phyloP scores from a whole-genome alignment of 2,329 filamentous ascomycete genomes.

The Geosmithia morbida region DNA sequence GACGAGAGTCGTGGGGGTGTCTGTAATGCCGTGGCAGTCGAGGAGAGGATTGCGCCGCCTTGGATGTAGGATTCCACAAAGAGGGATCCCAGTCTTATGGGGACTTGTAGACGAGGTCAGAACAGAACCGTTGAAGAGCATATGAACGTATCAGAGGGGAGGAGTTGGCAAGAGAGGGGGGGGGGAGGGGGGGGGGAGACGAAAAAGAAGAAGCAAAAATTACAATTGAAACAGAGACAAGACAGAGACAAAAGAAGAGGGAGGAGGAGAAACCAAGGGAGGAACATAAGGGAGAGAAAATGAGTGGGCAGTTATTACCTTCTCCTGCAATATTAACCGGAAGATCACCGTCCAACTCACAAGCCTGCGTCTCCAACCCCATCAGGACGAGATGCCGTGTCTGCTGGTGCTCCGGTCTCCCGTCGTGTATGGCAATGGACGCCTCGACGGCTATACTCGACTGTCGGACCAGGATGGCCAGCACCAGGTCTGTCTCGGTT shows the following conservation, averaged over 20 bases:
- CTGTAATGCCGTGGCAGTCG: constrained; percentile 4
- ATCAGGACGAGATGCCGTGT: constrained; percentile 22
- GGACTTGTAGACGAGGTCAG: constrained; percentile 5
- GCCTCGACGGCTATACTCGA: constrained; percentile 24
- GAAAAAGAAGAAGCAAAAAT: too few relatives aligned
- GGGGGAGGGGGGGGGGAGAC: not conserved
- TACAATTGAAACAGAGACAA: too few relatives aligned
- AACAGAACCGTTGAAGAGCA: too few relatives aligned
- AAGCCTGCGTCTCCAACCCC: constrained; percentile 30
- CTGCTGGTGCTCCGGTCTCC: constrained; percentile 21
- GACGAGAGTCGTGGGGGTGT: constrained; percentile 7
- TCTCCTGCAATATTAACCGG: constrained; percentile 14
- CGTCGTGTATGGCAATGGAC: constrained; percentile 13
- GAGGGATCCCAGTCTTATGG: constrained; percentile 15
- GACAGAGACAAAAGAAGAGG: too few relatives aligned
- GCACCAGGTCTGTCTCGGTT: constrained; percentile 24
- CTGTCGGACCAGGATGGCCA: constrained; percentile 28
- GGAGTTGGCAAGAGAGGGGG: too few relatives aligned
- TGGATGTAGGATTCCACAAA: constrained; percentile 24
- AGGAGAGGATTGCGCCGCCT: constrained; percentile 19
- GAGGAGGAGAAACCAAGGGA: too few relatives aligned
- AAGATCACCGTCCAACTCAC: constrained; percentile 24
- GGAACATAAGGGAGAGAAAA: not conserved
- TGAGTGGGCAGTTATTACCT: constrained; percentile 3
- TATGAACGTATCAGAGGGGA: too few relatives aligned